Percentiles rank a stretch among this genome's conserved stretches.
Conservation (phyloP, 345 rosid species). For the Camelina hispida region DNA sequence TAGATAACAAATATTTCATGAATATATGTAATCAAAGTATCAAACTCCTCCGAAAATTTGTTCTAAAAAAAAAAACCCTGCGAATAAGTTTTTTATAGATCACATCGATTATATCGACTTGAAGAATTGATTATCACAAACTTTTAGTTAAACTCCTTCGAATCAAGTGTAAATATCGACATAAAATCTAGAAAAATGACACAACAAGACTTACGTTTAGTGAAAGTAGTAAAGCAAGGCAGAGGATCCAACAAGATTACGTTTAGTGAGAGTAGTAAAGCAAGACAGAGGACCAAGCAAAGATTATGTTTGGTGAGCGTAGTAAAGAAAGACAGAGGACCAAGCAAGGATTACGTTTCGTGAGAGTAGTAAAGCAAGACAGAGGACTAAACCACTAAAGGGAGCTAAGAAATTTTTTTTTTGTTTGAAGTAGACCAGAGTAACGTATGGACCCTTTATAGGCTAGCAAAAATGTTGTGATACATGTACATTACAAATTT, state of each 20-base stretch:
- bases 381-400: too few species aligned
- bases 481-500: not conserved
- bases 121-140: not conserved
- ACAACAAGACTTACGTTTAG: not conserved
- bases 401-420: not conserved
- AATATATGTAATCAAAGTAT: not conserved
- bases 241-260: too few species aligned
- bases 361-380: not conserved
- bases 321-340: too few species aligned
- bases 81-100: too few species aligned
- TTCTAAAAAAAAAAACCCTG: too few species aligned
- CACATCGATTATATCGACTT: not conserved
- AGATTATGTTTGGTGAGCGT: too few species aligned
- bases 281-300: not conserved
- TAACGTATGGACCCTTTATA: too few species aligned
- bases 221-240: not conserved
- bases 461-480: not conserved
- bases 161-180: not conserved
- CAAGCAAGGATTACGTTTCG: not conserved
- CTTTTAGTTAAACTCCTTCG: not conserved
- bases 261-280: not conserved
- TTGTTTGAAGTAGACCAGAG: too few species aligned
- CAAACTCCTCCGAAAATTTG: not conserved
- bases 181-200: not conserved
- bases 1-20: not conserved